Evolutionary conservation across 2,329 filamentous ascomycete species (phyloP), one percentile per base, ranked within the genome.

Genomic region (Tolypocladium pustulatum): DNA sequence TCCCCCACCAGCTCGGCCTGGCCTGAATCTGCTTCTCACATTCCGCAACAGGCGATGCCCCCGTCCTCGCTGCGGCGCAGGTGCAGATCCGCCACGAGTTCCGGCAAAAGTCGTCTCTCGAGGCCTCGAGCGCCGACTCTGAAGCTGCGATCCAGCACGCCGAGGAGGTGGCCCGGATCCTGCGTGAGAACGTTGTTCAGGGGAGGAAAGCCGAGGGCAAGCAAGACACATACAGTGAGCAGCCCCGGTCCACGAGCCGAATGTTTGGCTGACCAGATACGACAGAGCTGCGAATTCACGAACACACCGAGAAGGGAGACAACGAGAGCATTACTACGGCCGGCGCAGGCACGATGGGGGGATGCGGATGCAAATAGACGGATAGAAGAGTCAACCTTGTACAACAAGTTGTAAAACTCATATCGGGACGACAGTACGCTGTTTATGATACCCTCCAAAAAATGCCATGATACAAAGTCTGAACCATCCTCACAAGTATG

Each of bases 281-380:
- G 43, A 38, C 65, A 97, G 91, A 88, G 70, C 76, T 97, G 59
- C 82, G 87, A 56, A 97, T 99, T 74, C 94, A 97, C 72, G 83
- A 96, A 61, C 78, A 96, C 64, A 99, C 88, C 36, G 93, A 99
- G 73, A 81, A 90, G 64, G 91, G 94, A 57, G 89, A 97, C 74
- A 99, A 99, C 69, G 91, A 97, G 66, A 90, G 87, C 38, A 84
- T 97, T 67, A 95, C 92, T 74, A 78, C 84, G 56, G 80, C 81
- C 2, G 78, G 75, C 60, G 71, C 61, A 1, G 69, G 68, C 43
- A 60, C 59, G n/a, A 54, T 61, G n/a, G 64, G 67, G 9, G 68
- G 70, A n/a, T 73, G 73, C 34, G 66, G 69, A 57, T 68, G 69
- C 57, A 66, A 64, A 58, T 71, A 59, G 66, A 13, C 58, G 55